phyloP scores from a whole-genome alignment of 1,139 yeast species.

The Zhuliangozyma parablackwelliae region DNA sequence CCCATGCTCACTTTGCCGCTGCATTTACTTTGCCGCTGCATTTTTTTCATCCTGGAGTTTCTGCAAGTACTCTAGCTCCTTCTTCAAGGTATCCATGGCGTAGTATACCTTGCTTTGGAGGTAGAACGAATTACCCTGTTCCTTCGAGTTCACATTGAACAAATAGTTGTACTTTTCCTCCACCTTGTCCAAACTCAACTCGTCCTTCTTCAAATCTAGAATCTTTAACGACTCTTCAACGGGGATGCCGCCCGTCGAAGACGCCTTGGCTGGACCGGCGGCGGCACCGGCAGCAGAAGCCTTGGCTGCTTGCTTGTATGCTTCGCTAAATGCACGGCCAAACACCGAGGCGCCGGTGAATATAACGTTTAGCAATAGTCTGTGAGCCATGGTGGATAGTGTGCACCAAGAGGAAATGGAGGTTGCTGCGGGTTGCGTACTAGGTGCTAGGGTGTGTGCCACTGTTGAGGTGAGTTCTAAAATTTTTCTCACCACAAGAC shows the following conservation, averaged over 20 bases:
- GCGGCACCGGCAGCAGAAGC: constrained; percentile 60
- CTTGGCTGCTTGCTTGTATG: constrained; percentile 93
- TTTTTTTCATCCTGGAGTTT: constrained; percentile 24
- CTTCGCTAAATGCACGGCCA: constrained; percentile 95
- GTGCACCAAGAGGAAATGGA: too few species aligned
- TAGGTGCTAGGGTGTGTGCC: too few species aligned
- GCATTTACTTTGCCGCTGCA: constrained; percentile 7
- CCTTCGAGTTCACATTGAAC: constrained; percentile 85
- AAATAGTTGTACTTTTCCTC: constrained; percentile 76
- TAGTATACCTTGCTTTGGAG: constrained; percentile 88
- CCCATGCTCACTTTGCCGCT: too few species aligned
- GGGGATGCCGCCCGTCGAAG: constrained; percentile 68
- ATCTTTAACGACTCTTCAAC: constrained; percentile 91
- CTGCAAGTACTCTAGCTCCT: constrained; percentile 43
- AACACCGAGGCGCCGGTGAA: constrained; percentile 94
- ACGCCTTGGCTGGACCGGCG: constrained; percentile 46
- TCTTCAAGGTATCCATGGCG: constrained; percentile 46
- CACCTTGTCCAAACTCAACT: constrained; percentile 55
- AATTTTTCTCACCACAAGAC: too few species aligned
- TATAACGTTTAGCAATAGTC: constrained; percentile 82
- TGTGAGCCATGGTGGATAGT: constrained; percentile 70
- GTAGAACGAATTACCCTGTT: constrained; percentile 90
- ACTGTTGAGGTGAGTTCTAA: too few species aligned
- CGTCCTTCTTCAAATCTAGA: constrained; percentile 65
- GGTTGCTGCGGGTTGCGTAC: too few species aligned